Evolutionary conservation across 2,329 filamentous ascomycete genomes (phyloP).

Genomic region (Ceratocystis colombiana): DNA sequence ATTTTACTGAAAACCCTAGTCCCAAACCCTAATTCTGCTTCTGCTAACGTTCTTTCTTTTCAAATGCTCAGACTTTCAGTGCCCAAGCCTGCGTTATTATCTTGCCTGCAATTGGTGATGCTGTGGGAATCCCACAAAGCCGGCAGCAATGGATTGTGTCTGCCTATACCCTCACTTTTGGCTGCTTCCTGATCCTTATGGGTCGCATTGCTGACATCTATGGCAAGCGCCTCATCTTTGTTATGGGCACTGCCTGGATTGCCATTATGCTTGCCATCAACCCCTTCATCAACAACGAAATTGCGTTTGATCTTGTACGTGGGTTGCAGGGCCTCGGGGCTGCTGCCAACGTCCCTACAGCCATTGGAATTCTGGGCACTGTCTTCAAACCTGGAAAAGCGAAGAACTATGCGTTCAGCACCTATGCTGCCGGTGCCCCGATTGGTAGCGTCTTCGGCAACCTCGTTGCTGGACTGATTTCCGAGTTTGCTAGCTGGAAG

Average conservation of each 20-base stretch:
- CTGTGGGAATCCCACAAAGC: slow-evolving; percentile 46
- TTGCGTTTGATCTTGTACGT: slow-evolving; percentile 56
- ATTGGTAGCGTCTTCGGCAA: slow-evolving; percentile 57
- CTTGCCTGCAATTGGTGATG: slow-evolving; percentile 49
- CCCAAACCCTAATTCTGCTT: neutral
- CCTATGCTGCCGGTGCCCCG: slow-evolving; percentile 55
- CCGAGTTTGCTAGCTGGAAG: slow-evolving; percentile 53
- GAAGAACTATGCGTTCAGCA: slow-evolving; percentile 60
- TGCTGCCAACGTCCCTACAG: slow-evolving; percentile 60
- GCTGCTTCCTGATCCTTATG: slow-evolving; percentile 58
- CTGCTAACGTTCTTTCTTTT: neutral
- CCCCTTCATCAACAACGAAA: slow-evolving; percentile 56
- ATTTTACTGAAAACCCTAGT: neutral
- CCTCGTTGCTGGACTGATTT: slow-evolving; percentile 52
- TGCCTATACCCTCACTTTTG: slow-evolving; percentile 55
- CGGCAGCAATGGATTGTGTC: slow-evolving; percentile 58
- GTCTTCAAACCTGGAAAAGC: slow-evolving; percentile 57
- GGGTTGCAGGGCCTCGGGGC: slow-evolving; percentile 58
- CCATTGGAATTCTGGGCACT: slow-evolving; percentile 58
- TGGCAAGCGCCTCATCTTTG: slow-evolving; percentile 55
- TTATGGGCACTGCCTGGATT: slow-evolving; percentile 54
- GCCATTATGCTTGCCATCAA: slow-evolving; percentile 48
- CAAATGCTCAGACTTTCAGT: slow-evolving; percentile 40
- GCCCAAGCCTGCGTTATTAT: slow-evolving; percentile 52
- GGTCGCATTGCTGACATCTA: slow-evolving; percentile 58